phyloP scores from a whole-genome alignment of 306 rosid genomes.

The Oxytropis ochrocephala region DNA sequence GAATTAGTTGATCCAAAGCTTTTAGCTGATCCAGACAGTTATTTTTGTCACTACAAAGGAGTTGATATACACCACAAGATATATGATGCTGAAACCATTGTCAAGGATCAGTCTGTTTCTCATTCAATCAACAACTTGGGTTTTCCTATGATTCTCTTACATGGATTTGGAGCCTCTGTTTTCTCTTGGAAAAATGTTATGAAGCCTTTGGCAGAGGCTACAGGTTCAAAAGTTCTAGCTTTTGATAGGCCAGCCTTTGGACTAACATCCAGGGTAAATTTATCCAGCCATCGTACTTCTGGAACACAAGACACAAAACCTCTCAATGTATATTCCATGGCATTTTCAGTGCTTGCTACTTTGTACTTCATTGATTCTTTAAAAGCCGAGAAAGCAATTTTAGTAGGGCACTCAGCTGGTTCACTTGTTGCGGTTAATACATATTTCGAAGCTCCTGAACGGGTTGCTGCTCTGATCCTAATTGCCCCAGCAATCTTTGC shows the following conservation, averaged over 20 bases:
- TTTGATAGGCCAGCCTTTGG: slow-evolving; percentile 99
- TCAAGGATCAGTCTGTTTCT: slow-evolving; percentile 31
- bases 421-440: slow-evolving; percentile 70
- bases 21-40: slow-evolving; percentile 83
- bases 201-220: slow-evolving; percentile 67
- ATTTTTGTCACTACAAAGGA: slow-evolving; percentile 72
- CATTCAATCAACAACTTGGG: slow-evolving; percentile 36
- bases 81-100: slow-evolving; percentile 34
- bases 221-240: slow-evolving; percentile 78
- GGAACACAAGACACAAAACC: slow-evolving; percentile 39
- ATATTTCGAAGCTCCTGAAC: slow-evolving; percentile 84
- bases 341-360: slow-evolving; percentile 83
- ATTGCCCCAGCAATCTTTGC: slow-evolving; percentile 87
- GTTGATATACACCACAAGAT: slow-evolving; percentile 84
- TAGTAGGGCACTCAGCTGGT: slow-evolving; percentile 98
- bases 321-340: slow-evolving; percentile 75
- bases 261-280: slow-evolving; percentile 63
- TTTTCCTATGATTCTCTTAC: slow-evolving; percentile 71
- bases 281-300: slow-evolving; percentile 26
- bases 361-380: slow-evolving; percentile 58
- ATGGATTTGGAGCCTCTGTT: slow-evolving; percentile 92
- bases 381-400: slow-evolving; percentile 66
- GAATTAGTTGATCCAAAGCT: slow-evolving; percentile 62
- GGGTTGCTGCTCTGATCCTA: slow-evolving; percentile 82
- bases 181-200: slow-evolving; percentile 77